These are phyloP conservation scores for Penicillium sumatraense DNA, from an alignment of 2,329 filamentous ascomycete genomes.

Conservation along the genomic window DNA sequence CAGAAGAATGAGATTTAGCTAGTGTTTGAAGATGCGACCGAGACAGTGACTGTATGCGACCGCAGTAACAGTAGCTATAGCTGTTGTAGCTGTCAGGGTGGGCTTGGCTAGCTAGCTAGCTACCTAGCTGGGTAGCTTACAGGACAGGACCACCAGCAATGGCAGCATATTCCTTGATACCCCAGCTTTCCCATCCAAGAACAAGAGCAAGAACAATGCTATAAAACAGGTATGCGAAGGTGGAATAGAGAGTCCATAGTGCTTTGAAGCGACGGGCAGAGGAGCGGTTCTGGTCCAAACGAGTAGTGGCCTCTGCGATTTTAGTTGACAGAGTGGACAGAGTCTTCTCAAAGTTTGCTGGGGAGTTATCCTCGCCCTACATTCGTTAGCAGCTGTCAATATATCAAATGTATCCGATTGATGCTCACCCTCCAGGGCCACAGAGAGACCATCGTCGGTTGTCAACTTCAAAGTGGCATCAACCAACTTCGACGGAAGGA, in stretches of 20 bases:
- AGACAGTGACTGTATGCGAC: too few relatives aligned
- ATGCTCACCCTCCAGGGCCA: conserved; percentile 79
- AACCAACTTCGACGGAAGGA: not conserved
- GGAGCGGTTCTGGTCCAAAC: conserved; percentile 73
- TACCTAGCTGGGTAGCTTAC: conserved; percentile 53
- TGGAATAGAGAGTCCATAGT: conserved; percentile 87
- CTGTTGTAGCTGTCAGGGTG: not conserved
- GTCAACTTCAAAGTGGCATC: not conserved
- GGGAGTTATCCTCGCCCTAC: conserved; percentile 77
- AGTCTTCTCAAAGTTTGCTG: conserved; percentile 90
- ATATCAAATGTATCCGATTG: not conserved
- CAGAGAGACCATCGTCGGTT: conserved; percentile 76
- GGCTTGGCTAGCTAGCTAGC: too few relatives aligned
- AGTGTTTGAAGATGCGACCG: not conserved
- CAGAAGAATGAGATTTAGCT: conserved; percentile 19
- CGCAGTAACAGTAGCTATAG: not conserved
- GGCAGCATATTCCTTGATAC: conserved; percentile 75
- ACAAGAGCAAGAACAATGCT: conserved; percentile 81
- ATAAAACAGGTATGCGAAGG: conserved; percentile 88
- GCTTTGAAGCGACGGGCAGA: conserved; percentile 78
- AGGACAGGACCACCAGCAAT: conserved; percentile 77
- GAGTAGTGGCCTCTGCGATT: conserved; percentile 74
- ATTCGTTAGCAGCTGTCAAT: conserved; percentile 5
- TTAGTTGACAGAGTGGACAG: conserved; percentile 81
- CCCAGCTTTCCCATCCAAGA: conserved; percentile 80